Conservation (phyloP, 1,284 basidiomycete genomes). For the Sanghuangporus weigelae region DNA sequence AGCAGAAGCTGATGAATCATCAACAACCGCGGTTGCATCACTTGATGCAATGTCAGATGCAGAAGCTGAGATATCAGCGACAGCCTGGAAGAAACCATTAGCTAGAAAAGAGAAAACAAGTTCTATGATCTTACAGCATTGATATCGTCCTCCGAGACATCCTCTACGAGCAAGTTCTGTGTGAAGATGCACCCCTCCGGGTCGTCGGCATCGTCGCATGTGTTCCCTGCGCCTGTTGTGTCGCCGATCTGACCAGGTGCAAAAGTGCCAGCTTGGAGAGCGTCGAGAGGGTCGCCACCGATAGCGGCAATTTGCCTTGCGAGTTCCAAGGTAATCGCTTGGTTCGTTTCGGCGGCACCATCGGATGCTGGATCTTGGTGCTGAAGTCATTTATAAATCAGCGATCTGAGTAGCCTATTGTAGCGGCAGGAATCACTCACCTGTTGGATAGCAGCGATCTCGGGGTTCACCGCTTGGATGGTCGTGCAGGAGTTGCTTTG, state of each 20-base stretch:
- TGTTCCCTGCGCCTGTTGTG: constrained; percentile 45
- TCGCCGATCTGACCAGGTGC: constrained; percentile 52
- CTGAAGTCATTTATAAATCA: neutral
- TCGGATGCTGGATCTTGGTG: constrained; percentile 54
- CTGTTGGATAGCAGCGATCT: constrained; percentile 62
- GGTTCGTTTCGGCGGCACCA: constrained; percentile 55
- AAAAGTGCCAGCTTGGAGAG: constrained; percentile 61
- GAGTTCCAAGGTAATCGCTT: constrained; percentile 53
- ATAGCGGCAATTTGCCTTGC: constrained; percentile 58
- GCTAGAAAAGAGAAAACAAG: neutral
- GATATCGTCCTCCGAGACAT: constrained; percentile 58
- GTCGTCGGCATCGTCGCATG: constrained; percentile 49
- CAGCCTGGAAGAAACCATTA: constrained; percentile 14
- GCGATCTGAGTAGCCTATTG: neutral
- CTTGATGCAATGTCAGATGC: constrained; percentile 21
- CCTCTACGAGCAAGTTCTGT: constrained; percentile 50
- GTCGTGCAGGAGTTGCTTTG: constrained; percentile 46
- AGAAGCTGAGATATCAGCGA: constrained; percentile 10
- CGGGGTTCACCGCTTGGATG: constrained; percentile 54
- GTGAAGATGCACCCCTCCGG: constrained; percentile 59
- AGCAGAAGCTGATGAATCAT: neutral
- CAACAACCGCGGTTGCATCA: constrained; percentile 13
- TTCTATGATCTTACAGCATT: constrained; percentile 15
- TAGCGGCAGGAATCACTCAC: constrained; percentile 37
- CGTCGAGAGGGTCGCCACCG: constrained; percentile 57